Percentiles rank a stretch among this genome's conserved stretches.
phyloP scores from a whole-genome alignment of 768 basidiomycete genomes.

The Gautieria morchelliformis region DNA sequence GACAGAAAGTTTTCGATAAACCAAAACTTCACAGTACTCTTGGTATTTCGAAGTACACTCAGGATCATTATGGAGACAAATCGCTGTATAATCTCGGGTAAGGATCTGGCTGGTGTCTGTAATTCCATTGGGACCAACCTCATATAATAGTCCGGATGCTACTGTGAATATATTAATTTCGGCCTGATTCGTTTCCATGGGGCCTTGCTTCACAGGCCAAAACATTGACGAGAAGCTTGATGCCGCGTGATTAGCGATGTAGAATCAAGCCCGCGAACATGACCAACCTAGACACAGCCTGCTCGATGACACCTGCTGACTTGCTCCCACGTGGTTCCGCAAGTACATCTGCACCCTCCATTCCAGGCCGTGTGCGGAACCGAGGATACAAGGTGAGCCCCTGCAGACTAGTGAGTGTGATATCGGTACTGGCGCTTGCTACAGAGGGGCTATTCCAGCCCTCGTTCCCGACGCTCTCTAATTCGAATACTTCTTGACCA shows the following conservation, averaged over 20 bases:
- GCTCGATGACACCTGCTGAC: constrained; percentile 34
- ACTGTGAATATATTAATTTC: constrained; percentile 99
- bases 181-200: constrained; percentile 41
- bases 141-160: constrained; percentile 91
- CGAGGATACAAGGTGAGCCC: constrained; percentile 85
- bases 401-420: constrained; percentile 83
- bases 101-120: not conserved
- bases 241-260: not conserved
- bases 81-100: constrained; percentile 39
- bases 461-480: constrained; percentile 82
- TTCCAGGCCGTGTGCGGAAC: constrained; percentile 57
- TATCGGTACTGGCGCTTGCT: constrained; percentile 55
- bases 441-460: constrained; percentile 79
- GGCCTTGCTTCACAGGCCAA: constrained; percentile 15
- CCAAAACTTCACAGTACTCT: constrained; percentile 97
- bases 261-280: not conserved
- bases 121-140: constrained; percentile 40
- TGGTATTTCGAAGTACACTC: constrained; percentile 89
- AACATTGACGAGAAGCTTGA: constrained; percentile 40
- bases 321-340: constrained; percentile 29
- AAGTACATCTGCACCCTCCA: constrained; percentile 78
- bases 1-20: constrained; percentile 99
- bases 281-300: constrained; percentile 43
- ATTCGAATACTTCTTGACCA: constrained; percentile 66
- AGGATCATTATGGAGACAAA: constrained; percentile 98